Evolutionary conservation across 371 early-diverging fungal species (phyloP).

Genomic region (Chytridium lagenaria): DNA sequence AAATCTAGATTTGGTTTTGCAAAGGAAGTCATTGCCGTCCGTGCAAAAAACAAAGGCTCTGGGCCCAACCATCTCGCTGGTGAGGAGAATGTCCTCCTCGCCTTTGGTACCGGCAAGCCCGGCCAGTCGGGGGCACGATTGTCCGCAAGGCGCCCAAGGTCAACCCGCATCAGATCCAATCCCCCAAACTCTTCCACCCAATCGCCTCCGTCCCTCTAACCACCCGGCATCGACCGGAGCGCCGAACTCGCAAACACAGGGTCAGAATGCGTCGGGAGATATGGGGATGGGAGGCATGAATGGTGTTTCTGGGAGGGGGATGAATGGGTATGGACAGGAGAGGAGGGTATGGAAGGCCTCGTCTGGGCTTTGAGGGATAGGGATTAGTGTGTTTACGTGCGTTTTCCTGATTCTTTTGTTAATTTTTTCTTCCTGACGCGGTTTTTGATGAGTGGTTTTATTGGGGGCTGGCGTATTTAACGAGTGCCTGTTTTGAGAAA

Average conservation of each 20-base stretch:
- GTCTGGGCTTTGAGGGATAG: neutral
- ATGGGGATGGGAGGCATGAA: constrained; percentile 2
- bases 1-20: constrained; percentile 51
- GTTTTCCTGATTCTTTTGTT: neutral
- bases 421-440: neutral
- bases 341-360: constrained; percentile 24
- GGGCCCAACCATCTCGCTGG: constrained; percentile 42
- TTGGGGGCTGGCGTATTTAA: too few relatives aligned
- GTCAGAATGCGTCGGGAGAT: constrained; percentile 10
- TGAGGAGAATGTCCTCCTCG: constrained; percentile 60
- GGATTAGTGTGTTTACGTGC: neutral
- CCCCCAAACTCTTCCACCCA: neutral
- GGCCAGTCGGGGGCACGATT: constrained; percentile 47
- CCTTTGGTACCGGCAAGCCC: constrained; percentile 52
- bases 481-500: too few relatives aligned
- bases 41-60: constrained; percentile 33
- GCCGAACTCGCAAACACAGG: neutral
- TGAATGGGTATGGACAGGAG: constrained; percentile 22
- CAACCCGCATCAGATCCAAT: constrained; percentile 12
- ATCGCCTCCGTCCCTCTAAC: constrained; percentile 14
- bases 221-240: neutral
- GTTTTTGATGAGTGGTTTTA: too few relatives aligned
- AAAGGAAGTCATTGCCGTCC: constrained; percentile 53
- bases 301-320: too few relatives aligned
- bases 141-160: constrained; percentile 52